A percentile compares a stretch with the other conserved stretches of the same genome.
Conservation (phyloP, 2,329 filamentous ascomycete genomes). For the Elsinoe ampelina region DNA sequence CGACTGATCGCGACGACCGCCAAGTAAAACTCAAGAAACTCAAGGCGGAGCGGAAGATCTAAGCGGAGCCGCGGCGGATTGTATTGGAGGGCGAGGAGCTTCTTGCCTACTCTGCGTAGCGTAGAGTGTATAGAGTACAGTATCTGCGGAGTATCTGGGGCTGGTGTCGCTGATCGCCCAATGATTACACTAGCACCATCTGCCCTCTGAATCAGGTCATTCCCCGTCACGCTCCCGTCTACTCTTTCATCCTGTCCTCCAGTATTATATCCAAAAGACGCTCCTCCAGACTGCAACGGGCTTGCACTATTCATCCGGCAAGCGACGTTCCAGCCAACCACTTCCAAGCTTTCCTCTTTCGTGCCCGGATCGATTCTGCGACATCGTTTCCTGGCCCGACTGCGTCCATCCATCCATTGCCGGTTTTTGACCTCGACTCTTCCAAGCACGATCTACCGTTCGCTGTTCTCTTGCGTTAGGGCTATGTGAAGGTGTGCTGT, state of each 20-base stretch:
- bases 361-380: conserved; percentile 7
- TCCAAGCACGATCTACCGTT: not conserved
- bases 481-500: not conserved
- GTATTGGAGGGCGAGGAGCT: not conserved
- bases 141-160: not conserved
- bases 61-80: not conserved
- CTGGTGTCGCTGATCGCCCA: not conserved
- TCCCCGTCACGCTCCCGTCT: not conserved
- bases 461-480: not conserved
- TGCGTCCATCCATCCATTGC: not conserved
- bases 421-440: not conserved
- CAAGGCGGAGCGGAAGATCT: conserved; percentile 3
- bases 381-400: conserved; percentile 9
- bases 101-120: not conserved
- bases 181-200: conserved; percentile 9
- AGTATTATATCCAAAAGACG: not conserved
- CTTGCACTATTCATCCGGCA: not conserved
- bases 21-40: not conserved
- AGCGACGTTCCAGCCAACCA: conserved; percentile 9
- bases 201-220: not conserved
- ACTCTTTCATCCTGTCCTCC: not conserved
- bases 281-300: not conserved
- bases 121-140: not conserved
- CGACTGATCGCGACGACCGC: not conserved
- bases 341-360: not conserved